phyloP scores from a whole-genome alignment of 768 basidiomycete genomes.

The Rhodotorula sphaerocarpa region DNA sequence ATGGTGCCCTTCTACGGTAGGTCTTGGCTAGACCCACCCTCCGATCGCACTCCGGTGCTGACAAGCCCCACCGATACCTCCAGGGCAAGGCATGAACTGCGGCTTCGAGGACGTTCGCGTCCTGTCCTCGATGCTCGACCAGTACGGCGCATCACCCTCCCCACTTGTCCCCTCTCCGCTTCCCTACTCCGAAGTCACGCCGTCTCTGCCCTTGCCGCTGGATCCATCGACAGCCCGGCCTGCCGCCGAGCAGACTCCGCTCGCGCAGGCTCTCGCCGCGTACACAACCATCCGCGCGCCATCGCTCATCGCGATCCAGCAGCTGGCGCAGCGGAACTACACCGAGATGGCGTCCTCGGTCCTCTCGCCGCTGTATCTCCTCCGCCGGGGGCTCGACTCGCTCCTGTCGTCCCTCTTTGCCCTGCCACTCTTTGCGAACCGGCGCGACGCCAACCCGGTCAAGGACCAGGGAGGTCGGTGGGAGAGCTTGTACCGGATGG shows the following conservation, averaged over 20 bases:
- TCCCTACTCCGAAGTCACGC: conserved; percentile 22
- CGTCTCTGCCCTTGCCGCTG: not conserved
- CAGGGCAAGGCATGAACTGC: conserved; percentile 87
- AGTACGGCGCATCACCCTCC: conserved; percentile 52
- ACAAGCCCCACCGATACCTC: not conserved
- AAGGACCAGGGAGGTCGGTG: conserved; percentile 58
- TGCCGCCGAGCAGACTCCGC: conserved; percentile 2
- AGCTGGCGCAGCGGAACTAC: conserved; percentile 96
- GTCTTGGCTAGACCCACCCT: not conserved
- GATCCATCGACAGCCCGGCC: not conserved
- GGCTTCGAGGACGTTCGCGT: conserved; percentile 95
- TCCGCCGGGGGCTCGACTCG: conserved; percentile 28
- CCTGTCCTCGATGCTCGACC: conserved; percentile 63
- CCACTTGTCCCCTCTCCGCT: conserved; percentile 24
- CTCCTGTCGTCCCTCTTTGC: conserved; percentile 37
- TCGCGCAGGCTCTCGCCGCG: conserved; percentile 57
- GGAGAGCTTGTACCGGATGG: conserved; percentile 89
- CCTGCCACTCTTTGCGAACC: not conserved
- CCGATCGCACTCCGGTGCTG: not conserved
- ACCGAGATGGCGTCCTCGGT: conserved; percentile 49
- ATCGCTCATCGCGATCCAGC: conserved; percentile 80
- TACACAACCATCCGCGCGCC: conserved; percentile 77
- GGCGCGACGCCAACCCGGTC: conserved; percentile 8
- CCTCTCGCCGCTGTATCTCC: conserved; percentile 26
- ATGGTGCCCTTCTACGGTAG: conserved; percentile 90